Conservation (phyloP, 2,329 filamentous ascomycete species). For the Colletotrichum viniferum region DNA sequence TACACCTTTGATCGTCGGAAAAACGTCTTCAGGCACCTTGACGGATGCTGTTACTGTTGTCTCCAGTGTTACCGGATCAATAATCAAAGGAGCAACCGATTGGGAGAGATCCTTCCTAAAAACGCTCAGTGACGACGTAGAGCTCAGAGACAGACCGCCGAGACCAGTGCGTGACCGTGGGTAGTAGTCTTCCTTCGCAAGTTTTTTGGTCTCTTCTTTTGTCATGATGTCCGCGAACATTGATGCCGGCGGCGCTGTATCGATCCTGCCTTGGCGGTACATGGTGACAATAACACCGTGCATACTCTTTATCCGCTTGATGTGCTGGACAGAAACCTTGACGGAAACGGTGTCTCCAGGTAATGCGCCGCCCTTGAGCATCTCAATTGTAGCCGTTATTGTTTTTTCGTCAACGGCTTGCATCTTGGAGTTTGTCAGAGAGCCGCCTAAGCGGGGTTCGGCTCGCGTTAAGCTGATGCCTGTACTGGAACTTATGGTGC, state of each 20-base stretch:
- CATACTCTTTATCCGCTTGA: constrained; percentile 86
- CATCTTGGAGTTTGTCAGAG: constrained; percentile 47
- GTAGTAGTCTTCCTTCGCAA: constrained; percentile 83
- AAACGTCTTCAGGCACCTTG: constrained; percentile 85
- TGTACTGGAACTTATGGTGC: constrained; percentile 69
- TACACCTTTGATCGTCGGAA: constrained; percentile 88
- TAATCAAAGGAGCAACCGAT: constrained; percentile 84
- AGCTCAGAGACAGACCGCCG: constrained; percentile 84
- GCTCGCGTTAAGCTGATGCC: constrained; percentile 52
- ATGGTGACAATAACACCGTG: constrained; percentile 92
- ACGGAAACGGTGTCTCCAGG: constrained; percentile 84
- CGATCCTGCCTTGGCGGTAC: constrained; percentile 88
- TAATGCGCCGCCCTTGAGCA: constrained; percentile 82
- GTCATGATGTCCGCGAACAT: constrained; percentile 57
- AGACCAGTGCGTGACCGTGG: constrained; percentile 87
- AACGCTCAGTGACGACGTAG: constrained; percentile 85
- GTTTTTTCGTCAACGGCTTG: constrained; percentile 68
- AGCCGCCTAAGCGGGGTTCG: constrained; percentile 25
- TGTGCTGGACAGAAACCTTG: constrained; percentile 83
- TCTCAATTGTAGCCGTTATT: constrained; percentile 85
- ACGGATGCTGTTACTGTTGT: constrained; percentile 83
- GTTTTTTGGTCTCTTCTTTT: constrained; percentile 68
- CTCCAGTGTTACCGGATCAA: constrained; percentile 79
- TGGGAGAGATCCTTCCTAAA: constrained; percentile 96
- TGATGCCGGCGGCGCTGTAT: constrained; percentile 67